Conservation (phyloP, 2,329 filamentous ascomycete species). For the Sarocladium strictum region DNA sequence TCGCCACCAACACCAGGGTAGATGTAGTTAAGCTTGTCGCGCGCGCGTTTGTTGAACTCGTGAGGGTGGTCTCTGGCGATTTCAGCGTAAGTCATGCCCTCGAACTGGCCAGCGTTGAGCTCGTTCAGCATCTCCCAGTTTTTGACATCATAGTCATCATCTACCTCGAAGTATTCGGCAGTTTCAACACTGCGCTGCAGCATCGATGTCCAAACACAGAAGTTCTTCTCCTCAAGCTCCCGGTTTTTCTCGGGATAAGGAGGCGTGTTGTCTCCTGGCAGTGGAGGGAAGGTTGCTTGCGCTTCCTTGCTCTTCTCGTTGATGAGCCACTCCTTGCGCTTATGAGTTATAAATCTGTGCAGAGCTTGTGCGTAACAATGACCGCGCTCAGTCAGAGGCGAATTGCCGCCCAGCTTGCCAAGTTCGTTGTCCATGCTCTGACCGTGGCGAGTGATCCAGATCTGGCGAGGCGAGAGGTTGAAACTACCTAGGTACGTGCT, state of each 20-base stretch:
- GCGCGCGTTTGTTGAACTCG: slow-evolving; percentile 73
- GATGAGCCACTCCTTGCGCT: slow-evolving; percentile 75
- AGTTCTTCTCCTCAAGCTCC: slow-evolving; percentile 74
- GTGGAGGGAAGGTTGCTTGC: slow-evolving; percentile 78
- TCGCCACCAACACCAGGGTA: slow-evolving; percentile 95
- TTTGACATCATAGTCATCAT: slow-evolving; percentile 94
- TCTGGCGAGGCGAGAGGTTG: slow-evolving; percentile 89
- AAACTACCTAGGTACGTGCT: slow-evolving; percentile 96
- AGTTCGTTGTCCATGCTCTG: slow-evolving; percentile 82
- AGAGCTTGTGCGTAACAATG: slow-evolving; percentile 73
- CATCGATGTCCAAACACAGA: slow-evolving; percentile 99
- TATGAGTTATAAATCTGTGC: slow-evolving; percentile 74
- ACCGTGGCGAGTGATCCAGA: slow-evolving; percentile 96
- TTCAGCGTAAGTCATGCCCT: slow-evolving; percentile 90
- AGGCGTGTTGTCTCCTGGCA: slow-evolving; percentile 85
- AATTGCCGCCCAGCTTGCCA: slow-evolving; percentile 88
- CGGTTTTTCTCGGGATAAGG: slow-evolving; percentile 81
- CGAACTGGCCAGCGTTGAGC: slow-evolving; percentile 86
- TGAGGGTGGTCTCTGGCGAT: slow-evolving; percentile 74
- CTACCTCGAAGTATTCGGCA: slow-evolving; percentile 78
- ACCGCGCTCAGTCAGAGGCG: slow-evolving; percentile 74
- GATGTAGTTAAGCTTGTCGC: slow-evolving; percentile 90
- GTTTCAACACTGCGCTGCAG: slow-evolving; percentile 84
- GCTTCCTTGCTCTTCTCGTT: slow-evolving; percentile 74
- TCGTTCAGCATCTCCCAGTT: slow-evolving; percentile 98